Conservation (phyloP, 1,139 yeast species). For the Candida tunisiensis region DNA sequence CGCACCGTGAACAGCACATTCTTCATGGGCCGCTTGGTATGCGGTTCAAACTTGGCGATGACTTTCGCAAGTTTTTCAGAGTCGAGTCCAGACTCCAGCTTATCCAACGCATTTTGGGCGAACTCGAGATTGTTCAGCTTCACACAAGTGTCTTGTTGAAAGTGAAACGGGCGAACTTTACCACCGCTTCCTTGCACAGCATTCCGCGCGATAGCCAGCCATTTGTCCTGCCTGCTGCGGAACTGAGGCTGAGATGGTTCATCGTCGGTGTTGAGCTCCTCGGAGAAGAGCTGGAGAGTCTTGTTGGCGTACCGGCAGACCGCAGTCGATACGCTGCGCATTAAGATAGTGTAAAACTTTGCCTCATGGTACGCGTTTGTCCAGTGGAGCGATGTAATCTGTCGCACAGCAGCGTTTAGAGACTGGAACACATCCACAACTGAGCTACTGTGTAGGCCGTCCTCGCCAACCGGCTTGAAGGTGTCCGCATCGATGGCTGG, state of each 20-base stretch:
- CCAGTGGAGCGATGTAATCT: slow-evolving; percentile 48
- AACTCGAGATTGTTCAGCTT: slow-evolving; percentile 56
- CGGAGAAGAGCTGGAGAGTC: slow-evolving; percentile 29
- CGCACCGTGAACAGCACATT: slow-evolving; percentile 52
- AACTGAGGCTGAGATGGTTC: slow-evolving; percentile 7
- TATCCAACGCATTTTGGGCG: slow-evolving; percentile 38
- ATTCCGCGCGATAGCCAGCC: slow-evolving; percentile 25
- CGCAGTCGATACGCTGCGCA: slow-evolving; percentile 48
- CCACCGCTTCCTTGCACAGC: slow-evolving; percentile 21
- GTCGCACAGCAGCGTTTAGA: slow-evolving; percentile 37
- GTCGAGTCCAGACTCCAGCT: slow-evolving; percentile 42
- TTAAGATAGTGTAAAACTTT: slow-evolving; percentile 35
- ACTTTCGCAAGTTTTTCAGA: slow-evolving; percentile 42
- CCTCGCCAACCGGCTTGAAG: slow-evolving; percentile 35
- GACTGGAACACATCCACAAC: slow-evolving; percentile 53
- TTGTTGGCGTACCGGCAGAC: slow-evolving; percentile 34
- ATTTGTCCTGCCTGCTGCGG: slow-evolving; percentile 17
- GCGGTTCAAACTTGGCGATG: slow-evolving; percentile 17
- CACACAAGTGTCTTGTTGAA: slow-evolving; percentile 51
- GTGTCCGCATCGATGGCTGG: slow-evolving; percentile 39
- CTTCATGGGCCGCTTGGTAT: slow-evolving; percentile 18
- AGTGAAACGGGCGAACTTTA: slow-evolving; percentile 37
- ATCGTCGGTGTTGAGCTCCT: slow-evolving; percentile 26
- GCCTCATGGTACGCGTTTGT: slow-evolving; percentile 43
- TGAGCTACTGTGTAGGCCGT: slow-evolving; percentile 30